Evolutionary conservation across 1,284 basidiomycete species (phyloP), one percentile per base, ranked within the genome.

Genomic region (Entoloma clypeatum): DNA sequence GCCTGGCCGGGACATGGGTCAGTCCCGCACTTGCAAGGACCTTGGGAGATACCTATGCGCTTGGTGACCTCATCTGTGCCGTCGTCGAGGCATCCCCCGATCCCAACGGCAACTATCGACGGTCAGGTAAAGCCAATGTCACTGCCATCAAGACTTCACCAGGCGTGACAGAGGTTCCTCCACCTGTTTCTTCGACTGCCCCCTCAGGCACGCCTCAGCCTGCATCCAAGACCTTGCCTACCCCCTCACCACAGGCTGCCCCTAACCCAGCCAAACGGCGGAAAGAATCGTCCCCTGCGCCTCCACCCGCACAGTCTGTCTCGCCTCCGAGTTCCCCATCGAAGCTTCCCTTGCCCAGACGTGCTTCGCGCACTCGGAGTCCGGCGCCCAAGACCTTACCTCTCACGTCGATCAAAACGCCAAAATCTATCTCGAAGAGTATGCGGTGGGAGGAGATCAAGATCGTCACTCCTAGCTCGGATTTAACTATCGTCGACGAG

Each of bases 1-100:
- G 91, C 50, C 81, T 97, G 37, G 92, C 93, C 11, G 93, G 93
- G 16, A 87, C 84, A 39, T 97, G 92, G 93, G 84, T 94, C 55
- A 77, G 77, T 47, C 74, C 85, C 22, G 64, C 75, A 4, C 65
- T 86, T n/a, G 92, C 93, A 2, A 59, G 79, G 34, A 75, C 81
- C 47, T 70, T 97, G 26, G 80, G 81, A 4, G 67, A 73, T 10
- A 62, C 67, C 21, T 91, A 91, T 53, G 61, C 60, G n/a, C 69
- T 92, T 9, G 68, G 64, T 8, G 62, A 70, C 21, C 71, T 88
- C 51, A 77, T 89, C 45, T 61, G 72, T 33, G 71, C 77, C 6
- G 81, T 96, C 29, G 76, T 86, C 29, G 72, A 77, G 16, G 88
- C 93, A 4, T 58, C 65, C 1, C 92, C 93, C 1, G 91, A 92